Conservation (phyloP, 495 filamentous ascomycete species). For the Aspergillus affinis region DNA sequence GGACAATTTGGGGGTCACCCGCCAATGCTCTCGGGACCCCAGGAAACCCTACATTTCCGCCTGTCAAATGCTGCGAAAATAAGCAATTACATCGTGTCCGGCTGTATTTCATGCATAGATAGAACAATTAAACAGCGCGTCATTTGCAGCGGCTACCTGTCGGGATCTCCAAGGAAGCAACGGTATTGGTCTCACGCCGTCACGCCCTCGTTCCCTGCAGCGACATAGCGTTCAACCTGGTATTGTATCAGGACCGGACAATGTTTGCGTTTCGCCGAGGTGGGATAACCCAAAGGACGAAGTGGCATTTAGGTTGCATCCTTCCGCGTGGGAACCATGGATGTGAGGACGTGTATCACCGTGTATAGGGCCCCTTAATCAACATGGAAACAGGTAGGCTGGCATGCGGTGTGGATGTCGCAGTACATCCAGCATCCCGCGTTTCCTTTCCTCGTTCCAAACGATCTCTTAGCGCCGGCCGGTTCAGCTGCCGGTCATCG, state of each 20-base stretch:
- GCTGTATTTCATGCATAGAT: conserved; percentile 12
- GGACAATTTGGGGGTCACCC: conserved; percentile 12
- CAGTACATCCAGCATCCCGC: not conserved
- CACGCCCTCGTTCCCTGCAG: conserved; percentile 1
- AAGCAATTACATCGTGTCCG: conserved; percentile 6
- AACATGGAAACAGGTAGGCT: not conserved
- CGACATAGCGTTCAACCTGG: not conserved
- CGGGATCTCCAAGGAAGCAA: conserved; percentile 15
- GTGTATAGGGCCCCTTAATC: not conserved
- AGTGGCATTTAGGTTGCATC: conserved; percentile 18
- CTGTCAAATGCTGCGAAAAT: conserved; percentile 2
- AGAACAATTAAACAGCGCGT: conserved; percentile 11
- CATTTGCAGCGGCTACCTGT: conserved; percentile 11
- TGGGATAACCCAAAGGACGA: not conserved
- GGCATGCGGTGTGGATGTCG: not conserved
- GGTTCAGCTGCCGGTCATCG: conserved; percentile 16
- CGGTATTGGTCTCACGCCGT: conserved; percentile 13
- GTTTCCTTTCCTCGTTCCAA: not conserved
- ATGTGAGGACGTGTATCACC: not conserved
- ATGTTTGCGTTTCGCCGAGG: not conserved
- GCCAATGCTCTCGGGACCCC: conserved; percentile 5
- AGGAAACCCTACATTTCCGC: conserved; percentile 2
- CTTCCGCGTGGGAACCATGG: conserved; percentile 16
- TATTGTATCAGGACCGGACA: too few species aligned
- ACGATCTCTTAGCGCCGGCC: conserved; percentile 2